These are phyloP conservation scores for Chernovozyma sophiae-reginae DNA, from an alignment of 1,139 yeast genomes.

Conservation along the genomic window DNA sequence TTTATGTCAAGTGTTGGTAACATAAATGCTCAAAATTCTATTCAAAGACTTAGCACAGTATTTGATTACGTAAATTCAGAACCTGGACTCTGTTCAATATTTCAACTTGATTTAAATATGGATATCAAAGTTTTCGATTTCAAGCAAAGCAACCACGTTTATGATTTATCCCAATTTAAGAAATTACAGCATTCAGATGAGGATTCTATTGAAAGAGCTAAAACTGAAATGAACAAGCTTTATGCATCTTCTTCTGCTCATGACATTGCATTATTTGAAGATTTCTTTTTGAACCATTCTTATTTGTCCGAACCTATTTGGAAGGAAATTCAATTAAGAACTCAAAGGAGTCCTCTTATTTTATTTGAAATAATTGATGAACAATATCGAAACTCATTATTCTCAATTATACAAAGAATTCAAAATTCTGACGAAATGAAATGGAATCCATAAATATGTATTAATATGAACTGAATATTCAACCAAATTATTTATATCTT, in stretches of 20 bases:
- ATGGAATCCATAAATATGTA: neutral
- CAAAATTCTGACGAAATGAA: constrained; percentile 20
- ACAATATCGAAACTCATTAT: constrained; percentile 11
- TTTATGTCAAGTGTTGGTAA: constrained; percentile 40
- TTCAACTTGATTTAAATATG: constrained; percentile 14
- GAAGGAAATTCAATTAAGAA: constrained; percentile 6
- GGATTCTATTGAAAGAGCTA: constrained; percentile 4
- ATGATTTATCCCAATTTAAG: constrained; percentile 2
- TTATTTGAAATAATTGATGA: neutral
- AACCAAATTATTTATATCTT: no score
- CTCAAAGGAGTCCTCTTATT: constrained; percentile 5
- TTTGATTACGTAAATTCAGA: constrained; percentile 15
- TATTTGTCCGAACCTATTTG: constrained; percentile 8
- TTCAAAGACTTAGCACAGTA: constrained; percentile 20
- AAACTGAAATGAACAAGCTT: constrained; percentile 1
- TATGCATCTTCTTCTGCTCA: constrained; percentile 1
- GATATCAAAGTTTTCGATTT: constrained; percentile 10
- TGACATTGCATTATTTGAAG: constrained; percentile 3
- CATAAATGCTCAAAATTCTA: constrained; percentile 34
- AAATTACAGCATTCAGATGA: constrained; percentile 5
- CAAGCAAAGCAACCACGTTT: neutral
- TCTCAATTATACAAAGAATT: constrained; percentile 20
- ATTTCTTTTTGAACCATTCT: constrained; percentile 4
- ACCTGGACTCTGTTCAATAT: constrained; percentile 17
- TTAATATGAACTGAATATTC: no score